Conservation (phyloP, 192 early-diverging fungal genomes). For the Allomyces macrogynus region DNA sequence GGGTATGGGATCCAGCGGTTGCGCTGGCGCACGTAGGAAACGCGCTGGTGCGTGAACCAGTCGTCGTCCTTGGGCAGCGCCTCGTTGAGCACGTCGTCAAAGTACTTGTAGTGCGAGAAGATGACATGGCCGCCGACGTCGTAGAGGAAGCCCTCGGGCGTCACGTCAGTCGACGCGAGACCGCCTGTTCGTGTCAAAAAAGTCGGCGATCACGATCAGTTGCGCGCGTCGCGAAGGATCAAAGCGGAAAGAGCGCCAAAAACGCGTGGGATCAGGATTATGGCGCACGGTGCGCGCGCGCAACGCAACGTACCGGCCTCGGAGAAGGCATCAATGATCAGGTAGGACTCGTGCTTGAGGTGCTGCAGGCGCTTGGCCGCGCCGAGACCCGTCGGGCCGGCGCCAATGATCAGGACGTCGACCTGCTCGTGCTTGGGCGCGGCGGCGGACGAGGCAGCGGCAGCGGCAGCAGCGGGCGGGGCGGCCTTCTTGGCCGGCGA, state of each 20-base stretch:
- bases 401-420: conserved; percentile 15
- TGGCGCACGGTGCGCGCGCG: too few species aligned
- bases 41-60: conserved; percentile 14
- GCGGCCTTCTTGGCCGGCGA: conserved; percentile 13
- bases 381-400: conserved; percentile 15
- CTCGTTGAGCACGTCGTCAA: conserved; percentile 10
- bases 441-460: too few species aligned
- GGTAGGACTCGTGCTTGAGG: conserved; percentile 9
- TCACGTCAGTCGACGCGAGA: conserved; percentile 14
- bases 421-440: conserved; percentile 3
- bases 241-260: too few species aligned
- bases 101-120: conserved; percentile 17
- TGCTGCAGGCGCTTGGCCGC: conserved; percentile 13
- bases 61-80: conserved; percentile 12
- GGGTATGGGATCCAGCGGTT: conserved; percentile 15
- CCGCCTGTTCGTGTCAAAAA: conserved; percentile 3
- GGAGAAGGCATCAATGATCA: conserved; percentile 10
- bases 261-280: too few species aligned
- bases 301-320: conserved; percentile 1
- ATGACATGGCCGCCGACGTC: conserved; percentile 18
- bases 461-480: conserved; percentile 2
- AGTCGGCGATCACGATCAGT: too few species aligned
- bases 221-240: too few species aligned
- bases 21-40: conserved; percentile 13
- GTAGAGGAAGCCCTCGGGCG: conserved; percentile 14